Evolutionary conservation across 257 asterid species (phyloP).

Genomic region (Voacanga thouarsii): DNA sequence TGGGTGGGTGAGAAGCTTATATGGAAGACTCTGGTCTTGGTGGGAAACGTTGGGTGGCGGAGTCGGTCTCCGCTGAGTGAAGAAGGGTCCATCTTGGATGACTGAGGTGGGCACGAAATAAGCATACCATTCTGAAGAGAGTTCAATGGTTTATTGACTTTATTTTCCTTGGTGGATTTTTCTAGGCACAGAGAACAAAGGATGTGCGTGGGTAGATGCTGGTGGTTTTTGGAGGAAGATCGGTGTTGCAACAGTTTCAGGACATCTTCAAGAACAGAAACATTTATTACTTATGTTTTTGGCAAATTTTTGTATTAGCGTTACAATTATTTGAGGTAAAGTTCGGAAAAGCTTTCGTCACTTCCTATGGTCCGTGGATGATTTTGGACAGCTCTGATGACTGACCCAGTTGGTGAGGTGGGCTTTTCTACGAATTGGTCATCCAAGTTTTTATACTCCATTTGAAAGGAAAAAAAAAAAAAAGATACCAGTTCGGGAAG

Average conservation of each 20-base stretch:
- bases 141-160: too few species aligned
- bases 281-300: not conserved
- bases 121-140: too few species aligned
- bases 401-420: not conserved
- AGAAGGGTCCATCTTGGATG: not conserved
- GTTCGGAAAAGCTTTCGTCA: not conserved
- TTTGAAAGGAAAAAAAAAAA: too few species aligned
- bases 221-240: not conserved
- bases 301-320: not conserved
- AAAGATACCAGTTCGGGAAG: not conserved
- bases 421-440: not conserved
- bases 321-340: not conserved
- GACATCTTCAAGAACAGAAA: not conserved
- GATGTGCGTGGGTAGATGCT: not conserved
- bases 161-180: not conserved
- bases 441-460: not conserved
- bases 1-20: not conserved
- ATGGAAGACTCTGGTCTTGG: not conserved
- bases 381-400: not conserved
- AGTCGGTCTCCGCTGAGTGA: not conserved
- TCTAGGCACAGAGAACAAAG: not conserved
- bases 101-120: not conserved
- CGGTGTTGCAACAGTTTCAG: not conserved
- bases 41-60: constrained; percentile 4
- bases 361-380: not conserved